These are phyloP conservation scores for Neophaeococcomyces mojaviensis DNA, from an alignment of 2,329 filamentous ascomycete species.

Conservation along the genomic window DNA sequence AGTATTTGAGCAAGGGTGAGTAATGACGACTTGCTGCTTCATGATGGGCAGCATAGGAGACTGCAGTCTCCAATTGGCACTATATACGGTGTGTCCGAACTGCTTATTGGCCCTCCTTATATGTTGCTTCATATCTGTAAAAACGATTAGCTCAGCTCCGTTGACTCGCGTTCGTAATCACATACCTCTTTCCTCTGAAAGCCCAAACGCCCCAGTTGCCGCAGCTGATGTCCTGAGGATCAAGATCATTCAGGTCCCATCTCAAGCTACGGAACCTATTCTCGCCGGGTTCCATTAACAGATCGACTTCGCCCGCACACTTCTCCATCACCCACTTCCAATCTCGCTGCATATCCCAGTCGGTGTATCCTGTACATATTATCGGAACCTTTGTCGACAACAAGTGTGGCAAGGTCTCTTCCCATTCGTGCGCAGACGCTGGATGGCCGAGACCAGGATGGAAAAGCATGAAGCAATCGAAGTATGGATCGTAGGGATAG, in stretches of 20 bases:
- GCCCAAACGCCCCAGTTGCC: constrained; percentile 98
- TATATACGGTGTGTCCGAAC: neutral
- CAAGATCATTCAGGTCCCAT: constrained; percentile 95
- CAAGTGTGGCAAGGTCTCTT: constrained; percentile 77
- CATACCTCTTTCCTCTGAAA: constrained; percentile 91
- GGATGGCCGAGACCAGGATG: constrained; percentile 95
- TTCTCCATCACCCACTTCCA: constrained; percentile 83
- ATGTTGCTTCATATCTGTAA: constrained; percentile 24
- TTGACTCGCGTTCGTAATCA: constrained; percentile 1
- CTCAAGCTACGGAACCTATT: constrained; percentile 87
- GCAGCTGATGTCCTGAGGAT: constrained; percentile 87
- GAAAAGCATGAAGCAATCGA: constrained; percentile 95
- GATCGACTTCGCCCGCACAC: constrained; percentile 81
- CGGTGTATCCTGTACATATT: constrained; percentile 90
- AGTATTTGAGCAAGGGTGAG: neutral
- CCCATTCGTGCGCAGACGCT: constrained; percentile 88
- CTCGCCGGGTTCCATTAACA: constrained; percentile 85
- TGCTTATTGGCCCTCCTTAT: constrained; percentile 8
- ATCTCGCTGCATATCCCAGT: constrained; percentile 89
- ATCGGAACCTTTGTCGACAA: constrained; percentile 94
- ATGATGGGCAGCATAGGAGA: no score
- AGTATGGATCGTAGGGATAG: constrained; percentile 93
- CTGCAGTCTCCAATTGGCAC: neutral
- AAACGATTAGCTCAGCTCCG: constrained; percentile 7
- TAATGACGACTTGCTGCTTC: no score